Evolutionary conservation across 2,329 filamentous ascomycete species (phyloP).

Genomic region (Venturia asperata): DNA sequence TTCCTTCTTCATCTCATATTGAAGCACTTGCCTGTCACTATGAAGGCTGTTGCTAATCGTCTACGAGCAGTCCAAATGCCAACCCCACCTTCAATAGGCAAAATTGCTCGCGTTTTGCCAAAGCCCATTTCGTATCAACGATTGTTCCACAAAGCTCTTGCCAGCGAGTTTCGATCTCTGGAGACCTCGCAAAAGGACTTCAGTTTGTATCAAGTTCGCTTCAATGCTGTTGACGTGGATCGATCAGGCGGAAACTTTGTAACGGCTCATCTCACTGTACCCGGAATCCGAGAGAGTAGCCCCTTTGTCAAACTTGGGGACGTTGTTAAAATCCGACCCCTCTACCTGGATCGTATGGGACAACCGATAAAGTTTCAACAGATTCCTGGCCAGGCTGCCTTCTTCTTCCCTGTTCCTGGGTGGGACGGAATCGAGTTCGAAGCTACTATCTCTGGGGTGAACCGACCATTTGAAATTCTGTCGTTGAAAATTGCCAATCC

Average conservation of each 20-base stretch:
- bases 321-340: constrained; percentile 28
- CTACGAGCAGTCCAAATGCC: neutral
- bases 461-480: neutral
- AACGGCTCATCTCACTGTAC: constrained; percentile 20
- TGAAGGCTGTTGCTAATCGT: neutral
- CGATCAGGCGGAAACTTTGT: neutral
- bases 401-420: constrained; percentile 10
- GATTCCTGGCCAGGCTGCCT: neutral
- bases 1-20: neutral
- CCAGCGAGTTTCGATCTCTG: neutral
- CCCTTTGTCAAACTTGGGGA: constrained; percentile 31
- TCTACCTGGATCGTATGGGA: constrained; percentile 24
- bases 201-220: neutral
- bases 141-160: neutral
- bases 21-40: too few species aligned
- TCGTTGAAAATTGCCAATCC: constrained; percentile 3
- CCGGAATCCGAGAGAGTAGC: constrained; percentile 30
- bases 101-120: neutral
- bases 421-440: constrained; percentile 13
- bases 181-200: constrained; percentile 1
- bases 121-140: neutral
- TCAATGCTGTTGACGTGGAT: neutral
- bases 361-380: constrained; percentile 15
- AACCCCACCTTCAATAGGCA: neutral
- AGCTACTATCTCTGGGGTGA: neutral